Evolutionary conservation across 2,329 filamentous ascomycete species (phyloP).

Genomic region (Sporothrix mexicana): DNA sequence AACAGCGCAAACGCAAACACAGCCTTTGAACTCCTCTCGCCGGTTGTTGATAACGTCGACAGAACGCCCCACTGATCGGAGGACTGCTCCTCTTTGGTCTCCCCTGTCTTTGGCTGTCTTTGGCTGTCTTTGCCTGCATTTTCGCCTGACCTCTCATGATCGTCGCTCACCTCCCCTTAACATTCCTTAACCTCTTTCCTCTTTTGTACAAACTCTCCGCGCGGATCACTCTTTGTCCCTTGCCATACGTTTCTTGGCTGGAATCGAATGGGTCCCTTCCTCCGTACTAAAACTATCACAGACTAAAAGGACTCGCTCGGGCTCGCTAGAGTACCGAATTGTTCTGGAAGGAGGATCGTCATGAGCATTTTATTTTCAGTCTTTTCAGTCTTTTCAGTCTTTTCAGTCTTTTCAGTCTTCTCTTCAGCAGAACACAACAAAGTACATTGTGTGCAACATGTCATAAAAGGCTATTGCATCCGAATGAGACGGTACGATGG

Average conservation of each 20-base stretch:
- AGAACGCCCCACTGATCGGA: background rate
- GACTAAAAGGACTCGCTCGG: background rate
- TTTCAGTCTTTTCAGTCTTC: too few species aligned
- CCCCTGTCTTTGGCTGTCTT: background rate
- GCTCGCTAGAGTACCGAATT: background rate
- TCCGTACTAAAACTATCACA: background rate
- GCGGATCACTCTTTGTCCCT: background rate
- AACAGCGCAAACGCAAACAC: too few species aligned
- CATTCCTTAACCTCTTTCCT: conserved; percentile 15
- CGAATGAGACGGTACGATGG: too few species aligned
- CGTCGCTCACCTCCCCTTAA: background rate
- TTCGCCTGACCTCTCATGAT: background rate
- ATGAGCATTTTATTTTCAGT: background rate
- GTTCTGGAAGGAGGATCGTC: background rate
- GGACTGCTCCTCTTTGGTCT: background rate
- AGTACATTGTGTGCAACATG: too few species aligned
- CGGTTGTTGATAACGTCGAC: too few species aligned
- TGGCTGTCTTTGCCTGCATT: background rate
- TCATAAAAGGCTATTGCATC: too few species aligned
- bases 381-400: too few species aligned
- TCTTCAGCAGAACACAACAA: too few species aligned
- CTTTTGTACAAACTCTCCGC: conserved; percentile 1
- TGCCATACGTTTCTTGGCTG: too few species aligned
- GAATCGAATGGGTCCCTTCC: too few species aligned
- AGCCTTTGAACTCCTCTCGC: too few species aligned